phyloP scores from a whole-genome alignment of 208 protist genomes.

The Trypanosoma congolense region DNA sequence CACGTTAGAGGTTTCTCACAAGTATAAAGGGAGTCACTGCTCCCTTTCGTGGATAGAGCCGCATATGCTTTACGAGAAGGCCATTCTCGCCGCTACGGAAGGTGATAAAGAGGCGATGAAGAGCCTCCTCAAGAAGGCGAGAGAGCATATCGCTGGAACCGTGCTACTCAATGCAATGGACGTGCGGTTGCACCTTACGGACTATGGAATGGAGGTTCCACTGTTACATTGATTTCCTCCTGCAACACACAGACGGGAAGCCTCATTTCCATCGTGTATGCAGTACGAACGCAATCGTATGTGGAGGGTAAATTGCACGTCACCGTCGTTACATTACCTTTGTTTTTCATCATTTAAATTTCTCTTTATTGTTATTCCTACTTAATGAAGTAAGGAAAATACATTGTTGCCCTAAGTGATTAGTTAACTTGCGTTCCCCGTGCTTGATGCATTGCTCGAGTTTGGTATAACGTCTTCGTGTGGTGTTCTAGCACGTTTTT shows the following conservation, averaged over 20 bases:
- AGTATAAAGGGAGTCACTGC: conserved; percentile 2
- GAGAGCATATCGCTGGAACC: neutral
- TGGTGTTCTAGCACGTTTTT: too few species aligned
- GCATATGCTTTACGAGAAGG: conserved; percentile 12
- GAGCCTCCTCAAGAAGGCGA: neutral
- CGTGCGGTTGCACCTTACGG: conserved; percentile 7
- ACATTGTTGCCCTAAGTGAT: neutral
- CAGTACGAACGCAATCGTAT: neutral
- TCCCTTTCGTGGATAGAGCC: conserved; percentile 4
- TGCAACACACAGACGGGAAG: too few species aligned
- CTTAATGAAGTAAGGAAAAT: too few species aligned
- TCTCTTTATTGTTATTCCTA: neutral
- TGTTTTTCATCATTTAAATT: neutral
- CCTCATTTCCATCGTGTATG: too few species aligned
- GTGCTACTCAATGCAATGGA: conserved; percentile 8
- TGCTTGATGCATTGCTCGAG: too few species aligned
- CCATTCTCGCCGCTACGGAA: neutral
- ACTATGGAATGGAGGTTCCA: neutral
- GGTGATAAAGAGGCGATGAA: conserved; percentile 4
- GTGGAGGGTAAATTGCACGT: neutral
- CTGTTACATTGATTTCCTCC: too few species aligned
- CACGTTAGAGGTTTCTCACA: neutral
- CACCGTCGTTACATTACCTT: neutral
- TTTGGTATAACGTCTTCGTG: too few species aligned
- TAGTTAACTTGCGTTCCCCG: too few species aligned